phyloP scores from a whole-genome alignment of 163 green algal species.

The Chlorella variabilis region DNA sequence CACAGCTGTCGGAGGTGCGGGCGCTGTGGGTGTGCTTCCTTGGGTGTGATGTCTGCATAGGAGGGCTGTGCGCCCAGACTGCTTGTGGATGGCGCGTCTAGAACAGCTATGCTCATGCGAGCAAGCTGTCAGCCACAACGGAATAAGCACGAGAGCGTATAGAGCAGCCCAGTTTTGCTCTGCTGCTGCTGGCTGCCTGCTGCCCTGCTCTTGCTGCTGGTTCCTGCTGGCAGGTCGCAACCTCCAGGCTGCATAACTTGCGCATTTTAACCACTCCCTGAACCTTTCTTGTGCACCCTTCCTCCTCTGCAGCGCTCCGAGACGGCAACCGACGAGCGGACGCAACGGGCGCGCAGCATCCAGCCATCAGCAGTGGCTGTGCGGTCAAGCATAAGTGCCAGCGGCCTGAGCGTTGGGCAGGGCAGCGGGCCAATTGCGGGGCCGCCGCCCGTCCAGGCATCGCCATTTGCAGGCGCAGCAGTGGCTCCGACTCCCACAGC shows the following conservation, averaged over 20 bases:
- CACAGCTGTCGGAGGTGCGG: constrained; percentile 22
- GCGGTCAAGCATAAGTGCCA: constrained; percentile 12
- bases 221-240: background rate
- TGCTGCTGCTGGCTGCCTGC: no score
- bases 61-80: no score
- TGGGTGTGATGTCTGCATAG: background rate
- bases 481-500: background rate
- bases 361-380: constrained; percentile 14
- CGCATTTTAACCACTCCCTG: background rate
- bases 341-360: background rate
- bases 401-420: background rate
- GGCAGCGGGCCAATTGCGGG: background rate
- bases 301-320: constrained; percentile 19
- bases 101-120: no score
- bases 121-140: no score
- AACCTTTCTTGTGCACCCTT: background rate
- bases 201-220: background rate
- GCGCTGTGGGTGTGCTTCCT: background rate
- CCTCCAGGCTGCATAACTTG: background rate
- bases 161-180: no score
- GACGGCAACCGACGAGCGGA: background rate
- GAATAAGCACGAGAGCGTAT: no score
- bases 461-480: background rate
- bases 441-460: constrained; percentile 6
- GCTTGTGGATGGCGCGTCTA: no score